Conservation (phyloP, 352 stramenopile genomes). For the Phytopythium montanum region DNA sequence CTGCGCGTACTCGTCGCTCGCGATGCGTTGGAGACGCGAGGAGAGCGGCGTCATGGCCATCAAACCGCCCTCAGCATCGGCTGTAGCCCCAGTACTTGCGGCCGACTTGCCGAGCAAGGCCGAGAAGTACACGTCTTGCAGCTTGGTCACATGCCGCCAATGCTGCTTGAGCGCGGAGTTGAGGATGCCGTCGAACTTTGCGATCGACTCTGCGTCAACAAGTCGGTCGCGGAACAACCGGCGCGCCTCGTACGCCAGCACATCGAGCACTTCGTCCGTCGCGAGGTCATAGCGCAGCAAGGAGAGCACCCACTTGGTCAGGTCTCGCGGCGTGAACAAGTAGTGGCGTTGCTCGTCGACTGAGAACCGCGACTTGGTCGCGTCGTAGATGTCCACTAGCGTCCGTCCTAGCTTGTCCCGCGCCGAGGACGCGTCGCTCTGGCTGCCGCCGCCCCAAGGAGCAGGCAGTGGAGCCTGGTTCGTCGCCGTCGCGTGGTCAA, state of each 20-base stretch:
- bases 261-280: slow-evolving; percentile 87
- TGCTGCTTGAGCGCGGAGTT: slow-evolving; percentile 82
- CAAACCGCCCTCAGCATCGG: slow-evolving; percentile 5
- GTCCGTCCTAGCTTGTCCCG: slow-evolving; percentile 80
- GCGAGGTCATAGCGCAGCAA: slow-evolving; percentile 90
- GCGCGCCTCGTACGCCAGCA: slow-evolving; percentile 87
- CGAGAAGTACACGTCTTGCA: slow-evolving; percentile 87
- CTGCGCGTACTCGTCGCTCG: slow-evolving; percentile 79
- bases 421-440: slow-evolving; percentile 2
- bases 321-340: slow-evolving; percentile 91
- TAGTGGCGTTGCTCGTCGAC: slow-evolving; percentile 95
- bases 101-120: slow-evolving; percentile 44
- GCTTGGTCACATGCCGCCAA: slow-evolving; percentile 72
- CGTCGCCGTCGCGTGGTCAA: slow-evolving; percentile 42
- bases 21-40: slow-evolving; percentile 51
- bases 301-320: slow-evolving; percentile 90
- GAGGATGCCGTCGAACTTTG: slow-evolving; percentile 86
- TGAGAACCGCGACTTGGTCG: slow-evolving; percentile 87
- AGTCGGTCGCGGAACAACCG: slow-evolving; percentile 90
- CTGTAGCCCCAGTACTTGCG: slow-evolving; percentile 11
- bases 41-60: slow-evolving; percentile 11
- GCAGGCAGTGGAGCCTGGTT: slow-evolving; percentile 19
- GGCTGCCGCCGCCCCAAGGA: slow-evolving; percentile 5
- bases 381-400: slow-evolving; percentile 91
- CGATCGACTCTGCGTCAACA: slow-evolving; percentile 70